A percentile compares a stretch with the other conserved stretches of the same genome.
These are phyloP conservation scores for Plantago ovata DNA, from an alignment of 257 asterid genomes.

Conservation along the genomic window DNA sequence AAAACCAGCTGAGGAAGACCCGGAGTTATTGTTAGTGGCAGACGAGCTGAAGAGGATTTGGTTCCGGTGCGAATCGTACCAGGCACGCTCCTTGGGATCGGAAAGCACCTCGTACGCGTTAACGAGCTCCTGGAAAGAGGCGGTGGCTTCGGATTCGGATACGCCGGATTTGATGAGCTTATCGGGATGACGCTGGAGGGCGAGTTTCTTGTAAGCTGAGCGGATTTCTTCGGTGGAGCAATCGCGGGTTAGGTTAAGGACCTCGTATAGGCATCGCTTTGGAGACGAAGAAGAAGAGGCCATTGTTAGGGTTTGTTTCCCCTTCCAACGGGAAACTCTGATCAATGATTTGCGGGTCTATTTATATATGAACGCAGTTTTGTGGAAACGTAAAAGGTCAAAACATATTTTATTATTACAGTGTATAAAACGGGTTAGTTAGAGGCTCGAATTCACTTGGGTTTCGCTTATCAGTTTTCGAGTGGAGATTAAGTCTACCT, in stretches of 20 bases:
- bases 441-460: too few species aligned
- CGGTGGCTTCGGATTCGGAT: constrained; percentile 86
- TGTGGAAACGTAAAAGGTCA: too few species aligned
- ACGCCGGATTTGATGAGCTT: constrained; percentile 78
- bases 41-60: constrained; percentile 68
- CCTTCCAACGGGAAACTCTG: too few species aligned
- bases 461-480: too few species aligned
- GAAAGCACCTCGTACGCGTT: constrained; percentile 94
- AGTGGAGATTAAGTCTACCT: too few species aligned
- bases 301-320: too few species aligned
- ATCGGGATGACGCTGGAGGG: constrained; percentile 98
- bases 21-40: constrained; percentile 18
- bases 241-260: constrained; percentile 64
- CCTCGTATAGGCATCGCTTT: constrained; percentile 89
- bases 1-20: constrained; percentile 33
- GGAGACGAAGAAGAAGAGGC: constrained; percentile 53
- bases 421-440: too few species aligned
- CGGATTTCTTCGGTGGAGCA: constrained; percentile 82
- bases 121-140: constrained; percentile 87
- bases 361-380: too few species aligned
- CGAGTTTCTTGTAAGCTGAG: constrained; percentile 76
- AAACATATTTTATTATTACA: too few species aligned
- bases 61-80: constrained; percentile 97
- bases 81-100: constrained; percentile 79
- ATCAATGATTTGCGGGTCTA: too few species aligned